Evolutionary conservation across 371 early-diverging fungal species (phyloP).

Genomic region (Mucor ambiguus): DNA sequence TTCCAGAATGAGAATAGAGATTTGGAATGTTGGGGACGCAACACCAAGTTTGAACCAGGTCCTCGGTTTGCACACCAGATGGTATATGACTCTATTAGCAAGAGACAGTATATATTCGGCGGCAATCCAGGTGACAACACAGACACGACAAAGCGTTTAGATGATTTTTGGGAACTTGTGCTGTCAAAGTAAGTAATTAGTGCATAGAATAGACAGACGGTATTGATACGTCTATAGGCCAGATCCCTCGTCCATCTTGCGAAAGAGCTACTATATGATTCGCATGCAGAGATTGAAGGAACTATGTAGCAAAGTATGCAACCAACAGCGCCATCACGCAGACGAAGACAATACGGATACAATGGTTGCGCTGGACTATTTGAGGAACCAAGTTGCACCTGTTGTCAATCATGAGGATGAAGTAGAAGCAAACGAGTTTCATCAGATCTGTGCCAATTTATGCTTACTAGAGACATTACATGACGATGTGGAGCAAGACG

Average conservation of each 20-base stretch:
- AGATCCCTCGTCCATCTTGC: slow-evolving; percentile 55
- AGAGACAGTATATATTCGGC: slow-evolving; percentile 81
- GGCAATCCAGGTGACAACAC: slow-evolving; percentile 80
- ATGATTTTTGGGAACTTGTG: slow-evolving; percentile 86
- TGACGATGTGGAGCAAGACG: not conserved
- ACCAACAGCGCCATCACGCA: not conserved
- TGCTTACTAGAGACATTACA: slow-evolving; percentile 34
- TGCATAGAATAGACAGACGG: not conserved
- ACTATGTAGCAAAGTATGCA: slow-evolving; percentile 44
- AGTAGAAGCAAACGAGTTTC: slow-evolving; percentile 67
- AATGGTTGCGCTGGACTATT: slow-evolving; percentile 66
- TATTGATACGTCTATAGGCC: slow-evolving; percentile 56
- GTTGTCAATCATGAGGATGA: slow-evolving; percentile 70
- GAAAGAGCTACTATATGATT: slow-evolving; percentile 63
- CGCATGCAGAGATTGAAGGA: slow-evolving; percentile 73
- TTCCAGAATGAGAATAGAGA: slow-evolving; percentile 70
- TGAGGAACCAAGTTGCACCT: slow-evolving; percentile 64
- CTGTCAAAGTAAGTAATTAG: slow-evolving; percentile 56
- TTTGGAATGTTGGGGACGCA: slow-evolving; percentile 46
- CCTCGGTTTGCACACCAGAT: slow-evolving; percentile 90
- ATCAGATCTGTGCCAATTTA: slow-evolving; percentile 61
- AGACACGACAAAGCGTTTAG: slow-evolving; percentile 61
- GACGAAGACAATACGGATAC: slow-evolving; percentile 17
- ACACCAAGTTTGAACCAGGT: slow-evolving; percentile 57
- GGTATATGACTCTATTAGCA: slow-evolving; percentile 67